phyloP scores from a whole-genome alignment of 2,329 filamentous ascomycete species.

The Diatrype stigma region DNA sequence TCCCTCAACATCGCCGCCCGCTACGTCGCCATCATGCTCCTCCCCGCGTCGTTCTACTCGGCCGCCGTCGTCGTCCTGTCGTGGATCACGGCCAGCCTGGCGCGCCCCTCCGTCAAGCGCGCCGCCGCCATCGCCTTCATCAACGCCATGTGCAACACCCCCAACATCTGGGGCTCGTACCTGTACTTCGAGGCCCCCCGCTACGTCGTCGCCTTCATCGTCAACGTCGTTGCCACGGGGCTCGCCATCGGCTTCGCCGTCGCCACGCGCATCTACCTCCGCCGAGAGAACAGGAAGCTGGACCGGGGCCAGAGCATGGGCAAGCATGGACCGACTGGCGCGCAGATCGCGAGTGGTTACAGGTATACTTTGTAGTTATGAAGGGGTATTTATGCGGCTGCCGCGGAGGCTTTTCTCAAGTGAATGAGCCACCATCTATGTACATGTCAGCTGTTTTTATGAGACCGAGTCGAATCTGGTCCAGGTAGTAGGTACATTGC shows the following conservation, averaged over 20 bases:
- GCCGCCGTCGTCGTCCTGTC: constrained; percentile 23
- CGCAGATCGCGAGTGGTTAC: constrained; percentile 23
- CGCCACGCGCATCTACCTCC: constrained; percentile 21
- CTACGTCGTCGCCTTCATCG: constrained; percentile 23
- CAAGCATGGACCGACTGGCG: constrained; percentile 23
- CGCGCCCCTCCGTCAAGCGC: constrained; percentile 21
- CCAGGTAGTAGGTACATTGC: too few species aligned
- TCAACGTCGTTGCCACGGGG: constrained; percentile 23
- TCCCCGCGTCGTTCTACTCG: constrained; percentile 22
- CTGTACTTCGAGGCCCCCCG: constrained; percentile 22
- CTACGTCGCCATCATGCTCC: constrained; percentile 30
- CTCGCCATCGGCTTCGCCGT: constrained; percentile 24
- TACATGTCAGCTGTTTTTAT: too few species aligned
- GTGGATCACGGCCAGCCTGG: constrained; percentile 23
- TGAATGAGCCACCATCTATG: too few species aligned
- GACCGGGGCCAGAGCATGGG: constrained; percentile 21
- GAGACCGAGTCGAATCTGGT: too few species aligned
- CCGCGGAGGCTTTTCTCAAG: too few species aligned
- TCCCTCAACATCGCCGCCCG: constrained; percentile 23
- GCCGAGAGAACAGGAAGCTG: constrained; percentile 22
- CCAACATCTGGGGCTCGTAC: constrained; percentile 26
- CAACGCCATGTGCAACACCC: constrained; percentile 25
- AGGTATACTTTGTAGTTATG: constrained; percentile 16
- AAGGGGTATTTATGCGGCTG: too few species aligned
- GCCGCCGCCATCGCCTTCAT: constrained; percentile 25